These are phyloP conservation scores for Sanguinoderma infundibulare DNA, from an alignment of 1,284 basidiomycete species.

Conservation along the genomic window DNA sequence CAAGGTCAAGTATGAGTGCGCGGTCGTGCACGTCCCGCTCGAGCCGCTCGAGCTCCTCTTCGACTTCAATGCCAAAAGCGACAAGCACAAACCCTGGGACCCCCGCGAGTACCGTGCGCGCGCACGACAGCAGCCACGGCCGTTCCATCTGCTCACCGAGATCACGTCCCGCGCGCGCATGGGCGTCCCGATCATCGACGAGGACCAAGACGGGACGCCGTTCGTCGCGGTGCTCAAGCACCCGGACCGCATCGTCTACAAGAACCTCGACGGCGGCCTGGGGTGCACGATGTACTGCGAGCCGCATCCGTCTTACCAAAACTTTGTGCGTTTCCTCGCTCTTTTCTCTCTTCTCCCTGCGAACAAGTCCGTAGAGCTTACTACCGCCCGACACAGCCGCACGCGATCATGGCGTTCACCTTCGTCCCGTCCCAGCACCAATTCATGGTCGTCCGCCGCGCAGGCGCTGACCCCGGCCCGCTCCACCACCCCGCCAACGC, in stretches of 20 bases:
- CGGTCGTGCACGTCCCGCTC: slow-evolving; percentile 52
- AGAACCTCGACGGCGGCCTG: slow-evolving; percentile 43
- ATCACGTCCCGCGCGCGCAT: slow-evolving; percentile 47
- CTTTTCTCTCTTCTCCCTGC: not conserved
- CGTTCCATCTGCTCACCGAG: slow-evolving; percentile 46
- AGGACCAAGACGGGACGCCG: slow-evolving; percentile 44
- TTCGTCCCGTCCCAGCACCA: slow-evolving; percentile 56
- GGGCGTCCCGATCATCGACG: slow-evolving; percentile 47
- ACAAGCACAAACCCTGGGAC: slow-evolving; percentile 47
- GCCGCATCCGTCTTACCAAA: slow-evolving; percentile 3
- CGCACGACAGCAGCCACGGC: slow-evolving; percentile 40
- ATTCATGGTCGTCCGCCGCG: slow-evolving; percentile 57
- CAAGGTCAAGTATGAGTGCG: slow-evolving; percentile 52
- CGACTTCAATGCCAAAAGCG: no score
- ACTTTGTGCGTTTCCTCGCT: slow-evolving; percentile 3
- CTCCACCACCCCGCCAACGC: not conserved
- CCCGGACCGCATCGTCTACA: slow-evolving; percentile 49
- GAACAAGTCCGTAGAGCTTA: slow-evolving; percentile 8
- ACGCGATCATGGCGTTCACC: slow-evolving; percentile 56
- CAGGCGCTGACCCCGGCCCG: slow-evolving; percentile 21
- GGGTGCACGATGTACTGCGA: slow-evolving; percentile 32
- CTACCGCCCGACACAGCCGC: slow-evolving; percentile 34
- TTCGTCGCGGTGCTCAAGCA: slow-evolving; percentile 50
- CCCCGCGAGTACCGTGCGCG: slow-evolving; percentile 43
- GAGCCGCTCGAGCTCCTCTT: slow-evolving; percentile 54